Evolutionary conservation across 1,139 yeast genomes (phyloP), one percentile per base, ranked within the genome.

Genomic region (Candida sanyaensis): DNA sequence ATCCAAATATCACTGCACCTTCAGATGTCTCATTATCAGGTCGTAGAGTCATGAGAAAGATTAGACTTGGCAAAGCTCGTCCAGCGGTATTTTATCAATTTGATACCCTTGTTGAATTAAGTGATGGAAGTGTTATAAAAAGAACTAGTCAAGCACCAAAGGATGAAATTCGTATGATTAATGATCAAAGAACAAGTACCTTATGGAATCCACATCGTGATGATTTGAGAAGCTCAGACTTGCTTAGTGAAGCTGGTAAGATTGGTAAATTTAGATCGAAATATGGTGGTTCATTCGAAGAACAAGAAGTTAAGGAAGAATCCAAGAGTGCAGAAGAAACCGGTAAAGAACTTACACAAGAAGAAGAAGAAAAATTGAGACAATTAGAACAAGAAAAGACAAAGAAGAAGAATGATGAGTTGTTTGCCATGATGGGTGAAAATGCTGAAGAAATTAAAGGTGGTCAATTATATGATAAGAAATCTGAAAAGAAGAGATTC

Each of bases 1-100:
- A 9, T 21, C 23, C 37, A 17, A 33, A 33, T 9, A 7, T 21
- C 11, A n/a, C 41, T 9, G 10, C 27, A 9, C 26, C 26, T 28
- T 13, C 31, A 3, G 74, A 72, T 56, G 71, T 77, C 45, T 69
- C 71, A 60, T 61, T 79, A 61, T 65, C 80, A 40, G 75, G 73
- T 51, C 67, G 77, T 59, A 74, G 86, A 66, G 83, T 81, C 36
- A 68, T 77, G 73, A 78, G 77, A 57, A 79, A 77, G 57, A 80
- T 81, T 57, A 65, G 71, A 55, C 71, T 81, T 51, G 97, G 97
- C 44, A 86, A 85, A 63, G 91, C 96, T 13, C 81, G 97, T 68
- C 97, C 98, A 2, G 91, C 97, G 38, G 87, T 92, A 41, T 92
- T 89, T 69, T 81, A 92, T 70, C 90, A 89, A 63, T 93, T 93